Evolutionary conservation across 495 filamentous ascomycete species (phyloP).

Genomic region (Mycothermus thermophilus): DNA sequence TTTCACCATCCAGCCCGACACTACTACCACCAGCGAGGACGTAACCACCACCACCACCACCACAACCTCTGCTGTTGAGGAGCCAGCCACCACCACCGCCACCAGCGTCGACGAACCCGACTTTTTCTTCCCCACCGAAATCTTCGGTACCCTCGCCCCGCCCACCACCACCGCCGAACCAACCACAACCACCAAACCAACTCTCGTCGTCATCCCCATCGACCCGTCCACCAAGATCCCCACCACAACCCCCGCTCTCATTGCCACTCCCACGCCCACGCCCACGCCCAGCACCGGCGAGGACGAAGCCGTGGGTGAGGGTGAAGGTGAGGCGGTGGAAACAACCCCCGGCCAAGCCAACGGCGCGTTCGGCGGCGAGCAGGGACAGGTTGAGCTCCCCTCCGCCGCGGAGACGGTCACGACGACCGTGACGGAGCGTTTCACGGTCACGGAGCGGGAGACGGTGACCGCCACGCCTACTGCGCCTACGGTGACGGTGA

Average conservation of each 20-base stretch:
- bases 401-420: slow-evolving; percentile 8
- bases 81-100: slow-evolving; percentile 4
- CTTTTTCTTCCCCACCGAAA: neutral
- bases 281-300: neutral
- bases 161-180: neutral
- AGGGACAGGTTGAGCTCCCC: too few species aligned
- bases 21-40: slow-evolving; percentile 3
- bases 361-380: slow-evolving; percentile 1
- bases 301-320: neutral
- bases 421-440: neutral
- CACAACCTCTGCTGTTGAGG: too few species aligned
- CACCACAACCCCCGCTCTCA: neutral
- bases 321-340: too few species aligned
- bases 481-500: slow-evolving; percentile 8
- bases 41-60: neutral
- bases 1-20: too few species aligned
- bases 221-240: neutral
- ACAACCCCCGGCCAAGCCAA: too few species aligned
- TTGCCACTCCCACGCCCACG: neutral
- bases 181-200: neutral
- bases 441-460: slow-evolving; percentile 6
- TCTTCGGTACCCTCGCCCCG: neutral
- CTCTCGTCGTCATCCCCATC: slow-evolving; percentile 1
- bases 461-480: slow-evolving; percentile 8
- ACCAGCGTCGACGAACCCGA: slow-evolving; percentile 3